Evolutionary conservation across 2,329 filamentous ascomycete genomes (phyloP), one percentile per base, ranked within the genome.

Genomic region (Tolypocladium nubicola): DNA sequence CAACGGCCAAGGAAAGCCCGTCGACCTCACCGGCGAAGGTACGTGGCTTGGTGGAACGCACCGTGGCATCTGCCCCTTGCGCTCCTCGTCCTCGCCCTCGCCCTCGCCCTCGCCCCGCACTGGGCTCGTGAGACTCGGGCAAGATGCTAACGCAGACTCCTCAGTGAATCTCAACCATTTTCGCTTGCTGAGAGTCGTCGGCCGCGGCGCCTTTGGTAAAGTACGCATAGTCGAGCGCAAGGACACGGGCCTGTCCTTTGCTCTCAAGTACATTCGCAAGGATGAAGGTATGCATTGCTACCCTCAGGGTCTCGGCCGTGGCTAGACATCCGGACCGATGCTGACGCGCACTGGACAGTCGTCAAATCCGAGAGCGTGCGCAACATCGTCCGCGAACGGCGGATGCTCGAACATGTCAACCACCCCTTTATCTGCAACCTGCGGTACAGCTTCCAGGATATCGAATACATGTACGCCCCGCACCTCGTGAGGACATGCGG

Each of bases 341-440:
- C 37, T 43, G 35, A 45, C 53, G 65, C 21, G 19, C 26, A 13
- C 19, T 26, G 8, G 8, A 39, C 71, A 96, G 93, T 99, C 65
- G 91, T 99, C 66, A 90, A 93, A 68, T 96, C 92, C 61, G 94
- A 97, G 74, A 97, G 93, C 70, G 94, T 97, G 60, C 88, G 93
- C 67, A 99, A 99, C 72, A 99, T 99, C 65, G 94, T 99, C 69
- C 87, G 94, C 65, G 94, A 99, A 78, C 85, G 94, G 62, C 86
- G 93, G 70, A 99, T 99, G 94, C 83, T 99, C 68, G 92, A 99
- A 76, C 91, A 97, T 72, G 82, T 99, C 66, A 97, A 96, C 71
- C 94, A 99, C 69, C 91, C 93, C 33, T 99, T 97, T 72, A 88
- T 99, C 65, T 97, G 93, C 78, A 99, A 99, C 73, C 78, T 99